Base-by-base conservation (phyloP, 2,329 filamentous ascomycete genomes). In the Claviceps citrina region DNA sequence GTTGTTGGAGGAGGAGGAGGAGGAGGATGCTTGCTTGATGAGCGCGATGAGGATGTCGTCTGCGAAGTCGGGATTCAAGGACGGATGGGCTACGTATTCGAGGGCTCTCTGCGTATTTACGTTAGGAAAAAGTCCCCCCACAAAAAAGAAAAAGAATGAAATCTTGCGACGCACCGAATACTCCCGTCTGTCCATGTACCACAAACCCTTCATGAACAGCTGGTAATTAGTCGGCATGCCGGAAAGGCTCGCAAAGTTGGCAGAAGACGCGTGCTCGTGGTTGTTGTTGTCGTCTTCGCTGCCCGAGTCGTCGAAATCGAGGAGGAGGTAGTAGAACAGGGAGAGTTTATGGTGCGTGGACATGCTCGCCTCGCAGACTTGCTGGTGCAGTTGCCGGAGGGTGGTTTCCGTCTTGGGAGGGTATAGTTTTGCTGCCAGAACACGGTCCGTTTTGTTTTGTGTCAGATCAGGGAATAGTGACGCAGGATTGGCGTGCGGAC, bases 251-350 rank as follows among this genome's bases (percentile, higher is more conserved):
- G 78, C 75, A 49, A 89, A 85, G 1, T 54, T 45, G 16, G 68
- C 66, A 2, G 76, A 66, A 6, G 65, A n/a, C n/a, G n/a, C n/a
- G n/a, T n/a, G n/a, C n/a, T n/a, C 51, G 27, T 71, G 66, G 15
- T 68, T 59, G 3, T 68, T 65, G 16, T 67, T 65, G 27, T 71
- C 65, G 15, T 68, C 59, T 3, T 68, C 65, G 16, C 67, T 65
- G 38, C 70, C 65, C 22, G 63, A 59, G 30, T 65, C 60, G 51
- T 80, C 73, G 53, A 81, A 73, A 56, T 93, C 84, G 52, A 84
- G 78, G 3, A 93, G 70, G 30, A 93, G 65, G 57, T 93, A 93
- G 66, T 84, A 93, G 47, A 93, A 67, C 36, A 91, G 70, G 15
- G 84, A 84, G 48, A 86, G 76, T 57, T 87, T 87, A 62, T 87